A percentile compares a stretch with the other conserved stretches of the same genome.
phyloP scores from a whole-genome alignment of 768 basidiomycete genomes.

The Boletus rufocinnamomeus region DNA sequence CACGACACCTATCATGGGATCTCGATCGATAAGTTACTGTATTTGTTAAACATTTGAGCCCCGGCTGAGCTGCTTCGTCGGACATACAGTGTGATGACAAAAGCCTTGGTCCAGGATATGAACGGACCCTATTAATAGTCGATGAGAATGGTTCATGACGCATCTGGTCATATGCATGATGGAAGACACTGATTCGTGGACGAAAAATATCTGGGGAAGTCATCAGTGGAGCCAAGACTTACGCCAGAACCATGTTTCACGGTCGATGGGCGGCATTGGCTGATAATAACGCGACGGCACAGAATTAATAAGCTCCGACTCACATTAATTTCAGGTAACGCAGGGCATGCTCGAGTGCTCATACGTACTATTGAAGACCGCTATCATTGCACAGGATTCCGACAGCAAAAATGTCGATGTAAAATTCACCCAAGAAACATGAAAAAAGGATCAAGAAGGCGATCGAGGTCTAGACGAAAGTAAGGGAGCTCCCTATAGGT shows the following conservation, averaged over 20 bases:
- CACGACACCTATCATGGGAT: not conserved
- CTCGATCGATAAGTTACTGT: conserved; percentile 1
- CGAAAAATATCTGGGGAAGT: too few relatives aligned
- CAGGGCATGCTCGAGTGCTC: not conserved
- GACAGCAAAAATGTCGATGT: not conserved
- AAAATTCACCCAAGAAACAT: not conserved
- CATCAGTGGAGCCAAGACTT: too few relatives aligned
- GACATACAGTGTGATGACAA: not conserved
- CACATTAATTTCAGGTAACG: not conserved
- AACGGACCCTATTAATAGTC: not conserved
- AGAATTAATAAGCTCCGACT: too few relatives aligned
- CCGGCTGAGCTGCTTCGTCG: not conserved
- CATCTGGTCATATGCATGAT: not conserved
- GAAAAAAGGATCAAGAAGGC: not conserved
- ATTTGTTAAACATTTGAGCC: not conserved
- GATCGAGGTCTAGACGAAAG: not conserved
- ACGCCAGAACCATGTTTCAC: too few relatives aligned
- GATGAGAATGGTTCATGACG: not conserved
- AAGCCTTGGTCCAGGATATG: not conserved
- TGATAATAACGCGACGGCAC: too few relatives aligned
- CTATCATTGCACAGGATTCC: not conserved
- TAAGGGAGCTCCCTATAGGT: not conserved
- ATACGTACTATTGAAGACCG: too few relatives aligned
- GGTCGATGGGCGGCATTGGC: too few relatives aligned
- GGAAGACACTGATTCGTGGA: not conserved